A percentile compares a stretch with the other conserved stretches of the same genome.
Evolutionary conservation across 1,284 basidiomycete genomes (phyloP).

Genomic region (Hymenochaete sp.): DNA sequence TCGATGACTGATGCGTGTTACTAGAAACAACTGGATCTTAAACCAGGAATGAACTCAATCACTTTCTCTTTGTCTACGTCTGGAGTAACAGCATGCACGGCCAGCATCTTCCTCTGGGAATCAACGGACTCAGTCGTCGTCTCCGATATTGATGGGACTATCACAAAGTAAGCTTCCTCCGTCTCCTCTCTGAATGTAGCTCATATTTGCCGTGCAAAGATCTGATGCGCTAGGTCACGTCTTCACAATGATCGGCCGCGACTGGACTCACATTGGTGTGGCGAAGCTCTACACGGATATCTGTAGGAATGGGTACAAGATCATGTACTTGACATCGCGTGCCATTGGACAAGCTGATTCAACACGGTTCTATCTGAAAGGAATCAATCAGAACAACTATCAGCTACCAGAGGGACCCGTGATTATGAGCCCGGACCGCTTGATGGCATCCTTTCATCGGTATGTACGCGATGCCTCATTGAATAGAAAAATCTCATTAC

Average conservation of each 20-base stretch:
- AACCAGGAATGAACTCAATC: conserved; percentile 85
- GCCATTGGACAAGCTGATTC: conserved; percentile 98
- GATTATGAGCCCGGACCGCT: conserved; percentile 96
- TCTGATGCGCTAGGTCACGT: conserved; percentile 97
- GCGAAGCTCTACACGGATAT: conserved; percentile 99
- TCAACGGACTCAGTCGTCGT: conserved; percentile 84
- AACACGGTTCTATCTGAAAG: conserved; percentile 90
- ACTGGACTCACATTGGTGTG: conserved; percentile 98
- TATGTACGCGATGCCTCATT: conserved; percentile 27
- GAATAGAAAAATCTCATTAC: conserved; percentile 7
- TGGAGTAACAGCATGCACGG: conserved; percentile 80
- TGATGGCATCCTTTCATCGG: conserved; percentile 93
- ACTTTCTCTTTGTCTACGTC: conserved; percentile 94
- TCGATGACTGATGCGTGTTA: not conserved
- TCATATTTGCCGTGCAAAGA: conserved; percentile 33
- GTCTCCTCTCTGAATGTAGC: not conserved
- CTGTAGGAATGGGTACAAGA: conserved; percentile 91
- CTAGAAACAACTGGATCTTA: conserved; percentile 81
- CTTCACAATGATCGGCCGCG: conserved; percentile 97
- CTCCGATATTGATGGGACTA: conserved; percentile 98
- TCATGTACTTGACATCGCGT: conserved; percentile 96
- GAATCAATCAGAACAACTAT: conserved; percentile 93
- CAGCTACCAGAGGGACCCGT: conserved; percentile 96
- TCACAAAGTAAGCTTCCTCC: conserved; percentile 75
- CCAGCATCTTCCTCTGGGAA: conserved; percentile 95